Base-by-base conservation (phyloP, 352 stramenopile species). In the Globisporangium viniferum region DNA sequence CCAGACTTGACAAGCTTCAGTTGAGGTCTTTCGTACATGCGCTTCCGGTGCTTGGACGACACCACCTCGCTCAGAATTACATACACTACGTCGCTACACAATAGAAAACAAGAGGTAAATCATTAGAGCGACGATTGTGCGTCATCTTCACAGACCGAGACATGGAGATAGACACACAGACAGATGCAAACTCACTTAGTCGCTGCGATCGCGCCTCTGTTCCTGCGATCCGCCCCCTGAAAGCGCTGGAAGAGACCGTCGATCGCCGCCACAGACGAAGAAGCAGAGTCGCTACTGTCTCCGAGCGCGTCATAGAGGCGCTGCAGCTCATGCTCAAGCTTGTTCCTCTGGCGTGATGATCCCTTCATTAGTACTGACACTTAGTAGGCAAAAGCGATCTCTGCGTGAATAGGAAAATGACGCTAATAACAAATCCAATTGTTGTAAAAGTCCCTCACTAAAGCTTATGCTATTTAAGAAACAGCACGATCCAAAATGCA, bases 211-310 rank as follows among this genome's bases (percentile, higher is more conserved):
- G 58, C 67, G 10, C 69, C 72, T 14, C 46, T n/a, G n/a, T 54
- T 31, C 5, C 48, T 54, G 9, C 0, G 29, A 60, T 76, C 70
- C 8, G 35, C 29, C 24, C 58, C 53, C 22, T 71, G 70, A 35
- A 76, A 79, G 2, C 39, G 22, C 61, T 73, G 71, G 41, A 68
- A 24, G 5, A 64, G 33, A 22, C 27, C 39, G 5, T 49, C 18
- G 3, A 64, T 5, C 15, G n/a, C 36, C 55, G 39, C 29, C 18
- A n/a, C 0, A 18, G 36, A 44, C 14, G 3, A 44, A 44, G 12
- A 33, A 33, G 31, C 31, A 5, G 24, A 41, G 35, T 44, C 12
- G 10, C 36, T 18, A 14, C 36, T 44, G 12, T 12, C 36, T 62
- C 35, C 5, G 57, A 62, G 33, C 22, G 35, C 57, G 4, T 3